Base-by-base conservation (phyloP, 371 early-diverging fungal species). In the Syncephalis fuscata region DNA sequence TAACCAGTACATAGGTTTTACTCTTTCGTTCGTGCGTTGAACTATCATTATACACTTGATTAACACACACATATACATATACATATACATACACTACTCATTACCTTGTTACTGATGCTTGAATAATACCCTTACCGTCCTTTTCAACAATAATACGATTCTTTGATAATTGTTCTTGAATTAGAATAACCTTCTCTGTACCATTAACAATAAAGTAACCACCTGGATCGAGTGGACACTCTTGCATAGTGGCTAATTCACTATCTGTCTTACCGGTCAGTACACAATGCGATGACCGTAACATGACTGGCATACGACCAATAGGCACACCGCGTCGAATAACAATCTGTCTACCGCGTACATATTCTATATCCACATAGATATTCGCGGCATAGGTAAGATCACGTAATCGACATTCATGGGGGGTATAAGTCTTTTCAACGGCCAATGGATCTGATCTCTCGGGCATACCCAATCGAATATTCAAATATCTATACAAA, bases 111-210 rank as follows among this genome's bases (percentile, higher is more conserved):
- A 96, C 97, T 48, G 72, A 78, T 36, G 92, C 89, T 42, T 67
- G 66, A 44, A 94, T 79, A 24, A 72, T 65, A 0, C 93, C 93
- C 58, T 82, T 86, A 26, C 79, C 68, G 55, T 99, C 99, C 0
- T 71, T 70, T 51, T 99, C 98, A 17, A 99, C 88, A 62, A 99
- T 90, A 51, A 99, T 99, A 69, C 99, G 83, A 72, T 99, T 99
- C 68, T 99, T 99, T n/a, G 93, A 89, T 63, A 99, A 73, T 58
- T 99, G 99, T 70, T 99, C 99, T 67, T 99, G 99, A 22, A 99
- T 97, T 48, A 99, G 61, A 71, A 99, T 93, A 3, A 99, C 99
- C 66, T 98, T 95, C 66, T 99, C 99, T 0, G 89, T 85, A 23
- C 99, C 99, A 44, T 91, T 86, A 46, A 98, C 88, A 21, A 99